Evolutionary conservation across 768 basidiomycete species (phyloP), one percentile per base, ranked within the genome.

Genomic region (Collybiopsis luxurians): DNA sequence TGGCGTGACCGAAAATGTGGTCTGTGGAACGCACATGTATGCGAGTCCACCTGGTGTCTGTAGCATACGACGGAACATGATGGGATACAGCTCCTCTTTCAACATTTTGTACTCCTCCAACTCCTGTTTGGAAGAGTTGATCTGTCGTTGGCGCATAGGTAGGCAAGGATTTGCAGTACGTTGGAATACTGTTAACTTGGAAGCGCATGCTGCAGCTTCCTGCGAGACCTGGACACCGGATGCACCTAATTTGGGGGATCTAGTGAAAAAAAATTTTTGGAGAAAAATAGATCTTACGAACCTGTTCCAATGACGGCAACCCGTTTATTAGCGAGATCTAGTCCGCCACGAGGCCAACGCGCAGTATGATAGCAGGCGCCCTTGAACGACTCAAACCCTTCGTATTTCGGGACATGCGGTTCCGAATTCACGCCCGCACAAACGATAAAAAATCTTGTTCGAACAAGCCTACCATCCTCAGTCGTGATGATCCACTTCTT

Each of bases 401-500:
- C 26, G 28, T 23, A 40, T 3, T 49, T 28, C 6, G 56, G 56
- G 15, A 51, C 13, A 21, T 50, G 27, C 15, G 36, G 36, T 21
- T 42, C 31, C 10, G 56, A 49, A 36, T 47, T 47, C n/a, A 57
- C 47, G 12, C 56, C 56, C 9, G 56, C 38, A 24, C 56, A 57
- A 17, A 57, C 15, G 23, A 57, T 23, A 7, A 57, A 46, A 36
- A 40, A 51, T 30, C 39, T 30, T 27, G 56, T 45, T 12, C n/a
- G 23, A 42, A 50, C 48, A 3, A 43, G 4, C 23, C 15, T 40
- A 11, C 56, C 49, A 24, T 44, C 47, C 7, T 28, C 56, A 21
- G 38, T 51, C 3, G 15, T 46, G 27, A 57, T 43, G 15, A 28
- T 50, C 63, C 63, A 64, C 2, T 54, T 40, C 15, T 62, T 38